Conservation (phyloP, 306 rosid genomes). For the Trichosanthes truncata region DNA sequence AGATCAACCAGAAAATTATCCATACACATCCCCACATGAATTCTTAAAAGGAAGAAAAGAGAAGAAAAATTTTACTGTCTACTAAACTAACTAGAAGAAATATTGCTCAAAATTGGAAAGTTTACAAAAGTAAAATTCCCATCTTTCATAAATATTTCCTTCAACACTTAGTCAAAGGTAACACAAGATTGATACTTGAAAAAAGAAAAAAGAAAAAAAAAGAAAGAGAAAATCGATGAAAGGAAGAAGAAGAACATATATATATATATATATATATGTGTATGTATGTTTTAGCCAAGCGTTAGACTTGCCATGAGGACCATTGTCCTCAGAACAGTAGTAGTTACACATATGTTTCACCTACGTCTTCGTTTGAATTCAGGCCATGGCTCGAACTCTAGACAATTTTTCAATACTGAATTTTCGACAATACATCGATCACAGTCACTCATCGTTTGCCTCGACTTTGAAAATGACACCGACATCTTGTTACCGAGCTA, state of each 20-base stretch:
- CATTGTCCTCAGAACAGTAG: conserved; percentile 15
- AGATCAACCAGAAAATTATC: neutral
- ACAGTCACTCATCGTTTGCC: neutral
- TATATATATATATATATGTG: neutral
- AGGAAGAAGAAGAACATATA: neutral
- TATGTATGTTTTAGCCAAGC: conserved; percentile 74
- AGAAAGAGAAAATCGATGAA: neutral
- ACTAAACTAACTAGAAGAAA: neutral
- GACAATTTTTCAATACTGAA: neutral
- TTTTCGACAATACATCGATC: neutral
- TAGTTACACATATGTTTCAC: conserved; percentile 11
- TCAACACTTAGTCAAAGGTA: neutral
- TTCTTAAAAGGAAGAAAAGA: neutral
- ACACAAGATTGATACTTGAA: neutral
- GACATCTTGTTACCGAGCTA: neutral
- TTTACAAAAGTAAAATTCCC: neutral
- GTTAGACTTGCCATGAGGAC: conserved; percentile 94
- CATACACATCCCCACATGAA: neutral
- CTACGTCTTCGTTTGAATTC: neutral
- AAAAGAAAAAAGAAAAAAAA: neutral
- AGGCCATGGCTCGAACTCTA: conserved; percentile 41
- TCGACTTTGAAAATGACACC: conserved; percentile 19
- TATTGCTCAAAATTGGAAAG: neutral
- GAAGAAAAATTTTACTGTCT: neutral
- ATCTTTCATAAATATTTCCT: neutral